phyloP scores from a whole-genome alignment of 1,284 basidiomycete genomes.

The Sporisorium graminicola region DNA sequence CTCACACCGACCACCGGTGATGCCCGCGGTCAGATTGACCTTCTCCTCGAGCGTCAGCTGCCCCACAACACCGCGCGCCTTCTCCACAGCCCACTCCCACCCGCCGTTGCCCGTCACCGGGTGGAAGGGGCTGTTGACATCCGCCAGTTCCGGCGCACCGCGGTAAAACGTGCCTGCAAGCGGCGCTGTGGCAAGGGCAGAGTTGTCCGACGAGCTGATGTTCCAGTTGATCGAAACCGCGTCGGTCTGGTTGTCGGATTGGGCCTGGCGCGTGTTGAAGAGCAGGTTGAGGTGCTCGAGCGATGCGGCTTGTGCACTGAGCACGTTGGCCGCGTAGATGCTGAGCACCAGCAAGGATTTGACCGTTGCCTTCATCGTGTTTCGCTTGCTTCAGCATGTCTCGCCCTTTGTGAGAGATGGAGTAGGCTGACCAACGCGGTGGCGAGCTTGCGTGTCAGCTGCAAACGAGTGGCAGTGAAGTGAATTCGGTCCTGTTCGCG shows the following conservation, averaged over 20 bases:
- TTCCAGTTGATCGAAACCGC: slow-evolving; percentile 18
- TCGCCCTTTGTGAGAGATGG: no score
- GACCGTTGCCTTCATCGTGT: slow-evolving; percentile 27
- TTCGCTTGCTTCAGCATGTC: no score
- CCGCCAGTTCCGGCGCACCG: slow-evolving; percentile 32
- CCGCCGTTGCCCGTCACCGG: slow-evolving; percentile 40
- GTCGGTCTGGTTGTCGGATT: slow-evolving; percentile 15
- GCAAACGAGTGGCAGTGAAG: no score
- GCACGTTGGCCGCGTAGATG: slow-evolving; percentile 33
- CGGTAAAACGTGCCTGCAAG: slow-evolving; percentile 40
- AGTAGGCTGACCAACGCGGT: no score
- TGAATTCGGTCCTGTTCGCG: no score
- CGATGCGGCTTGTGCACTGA: slow-evolving; percentile 30
- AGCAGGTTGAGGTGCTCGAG: slow-evolving; percentile 32
- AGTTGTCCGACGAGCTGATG: slow-evolving; percentile 40
- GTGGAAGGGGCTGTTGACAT: slow-evolving; percentile 39
- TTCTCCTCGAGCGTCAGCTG: slow-evolving; percentile 52
- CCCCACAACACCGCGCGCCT: slow-evolving; percentile 32
- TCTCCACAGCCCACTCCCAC: slow-evolving; percentile 41
- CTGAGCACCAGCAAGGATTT: slow-evolving; percentile 38
- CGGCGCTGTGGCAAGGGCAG: slow-evolving; percentile 30
- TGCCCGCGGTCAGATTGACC: slow-evolving; percentile 48
- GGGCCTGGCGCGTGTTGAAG: slow-evolving; percentile 23
- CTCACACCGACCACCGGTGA: slow-evolving; percentile 35
- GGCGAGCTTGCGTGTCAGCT: no score